Percentiles rank a stretch among this genome's conserved stretches.
phyloP scores from a whole-genome alignment of 2,329 filamentous ascomycete genomes.

The Apiospora pterosperma region DNA sequence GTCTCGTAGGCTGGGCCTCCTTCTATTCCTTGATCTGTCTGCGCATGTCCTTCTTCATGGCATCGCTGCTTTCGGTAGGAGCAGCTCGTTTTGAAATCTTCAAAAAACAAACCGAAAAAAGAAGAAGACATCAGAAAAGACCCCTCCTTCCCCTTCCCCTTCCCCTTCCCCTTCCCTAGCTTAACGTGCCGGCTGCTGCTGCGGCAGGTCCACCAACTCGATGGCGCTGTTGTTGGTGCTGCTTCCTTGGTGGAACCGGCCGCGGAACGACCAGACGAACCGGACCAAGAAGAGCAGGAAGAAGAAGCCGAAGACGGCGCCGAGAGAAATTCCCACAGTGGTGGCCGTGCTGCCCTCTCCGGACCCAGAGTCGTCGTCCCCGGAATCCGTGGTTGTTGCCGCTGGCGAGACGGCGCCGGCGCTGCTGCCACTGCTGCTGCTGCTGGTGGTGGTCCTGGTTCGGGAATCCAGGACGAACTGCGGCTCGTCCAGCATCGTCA shows the following conservation, averaged over 20 bases:
- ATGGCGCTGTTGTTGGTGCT: not conserved
- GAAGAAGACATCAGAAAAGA: not conserved
- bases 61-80: not conserved
- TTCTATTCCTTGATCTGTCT: no score
- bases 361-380: no score
- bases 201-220: not conserved
- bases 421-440: not conserved
- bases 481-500: constrained; percentile 32
- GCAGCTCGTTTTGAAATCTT: not conserved
- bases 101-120: not conserved
- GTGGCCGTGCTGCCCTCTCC: not conserved
- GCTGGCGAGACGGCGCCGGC: not conserved
- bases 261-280: not conserved
- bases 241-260: no score
- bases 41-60: not conserved
- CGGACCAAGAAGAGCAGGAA: not conserved
- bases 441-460: constrained; percentile 1
- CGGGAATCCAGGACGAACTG: constrained; percentile 27
- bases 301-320: not conserved
- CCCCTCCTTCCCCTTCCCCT: not conserved
- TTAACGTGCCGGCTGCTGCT: not conserved
- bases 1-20: no score
- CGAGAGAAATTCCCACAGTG: not conserved
- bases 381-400: not conserved
- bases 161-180: not conserved